Base-by-base conservation (phyloP, 2,329 filamentous ascomycete species). In the Calonectria multiphialidica region DNA sequence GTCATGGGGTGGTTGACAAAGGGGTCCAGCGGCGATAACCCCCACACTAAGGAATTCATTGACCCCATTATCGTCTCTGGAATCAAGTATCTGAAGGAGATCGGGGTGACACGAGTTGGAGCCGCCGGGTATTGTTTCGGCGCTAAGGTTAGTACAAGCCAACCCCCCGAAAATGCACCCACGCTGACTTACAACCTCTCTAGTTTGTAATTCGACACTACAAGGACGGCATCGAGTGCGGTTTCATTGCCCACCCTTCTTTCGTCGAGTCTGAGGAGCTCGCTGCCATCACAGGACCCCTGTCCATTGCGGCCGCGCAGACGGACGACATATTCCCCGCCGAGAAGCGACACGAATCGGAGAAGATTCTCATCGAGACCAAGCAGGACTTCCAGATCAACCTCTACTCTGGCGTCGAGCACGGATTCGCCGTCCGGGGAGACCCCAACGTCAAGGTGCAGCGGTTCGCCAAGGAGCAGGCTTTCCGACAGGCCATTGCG, bases 391-490 rank as follows among this genome's bases (percentile, higher is more conserved):
- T 94, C 84, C 94, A 97, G 85, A 93, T 97, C 82, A 94, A 89
- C 82, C 86, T 97, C 10, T 97, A 90, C 87, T 91, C 90, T 3
- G 90, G 91, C 67, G 91, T 94, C 35, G 83, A 84, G 68, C 95
- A 97, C 82, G 95, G 95, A 0, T 98, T 97, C 79, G 88, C 92
- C 10, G 92, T 95, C 2, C 90, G 94, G 68, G 88, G 87, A 33
- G 93, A 97, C 80, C 71, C 88, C 37, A 88, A 79, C 72, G 88
- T 91, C 74, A 88, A 88, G 81, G 75, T 86, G 55, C 82, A 90
- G 79, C 91, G 89, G 82, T 96, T 89, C 78, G 92, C 93, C 44
- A 96, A 95, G 88, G 94, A 97, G 84, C 91, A 93, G 84, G 94
- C 95, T 6, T 97, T 97, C 81, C 79, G 88, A 75, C 95, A 97